Evolutionary conservation across 2,329 filamentous ascomycete species (phyloP).

Genomic region (Alternaria arborescens): DNA sequence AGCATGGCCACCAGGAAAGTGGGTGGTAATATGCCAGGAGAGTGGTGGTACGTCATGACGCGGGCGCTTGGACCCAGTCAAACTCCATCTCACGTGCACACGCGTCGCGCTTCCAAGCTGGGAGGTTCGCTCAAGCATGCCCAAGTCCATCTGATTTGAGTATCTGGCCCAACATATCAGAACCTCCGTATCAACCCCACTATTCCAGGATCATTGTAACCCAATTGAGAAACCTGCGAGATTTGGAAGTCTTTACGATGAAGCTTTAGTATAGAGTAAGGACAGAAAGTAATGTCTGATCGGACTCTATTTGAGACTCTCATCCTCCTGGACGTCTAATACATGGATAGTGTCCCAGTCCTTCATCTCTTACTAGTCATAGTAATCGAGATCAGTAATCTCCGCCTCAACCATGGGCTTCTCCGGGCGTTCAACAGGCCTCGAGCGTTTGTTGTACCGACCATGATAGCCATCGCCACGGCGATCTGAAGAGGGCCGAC

Average conservation of each 20-base stretch:
- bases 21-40: background rate
- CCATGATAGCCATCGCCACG: background rate
- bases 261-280: too few species aligned
- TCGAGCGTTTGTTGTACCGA: background rate
- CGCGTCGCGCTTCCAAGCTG: constrained; percentile 20
- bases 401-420: background rate
- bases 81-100: constrained; percentile 33
- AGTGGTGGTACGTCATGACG: constrained; percentile 30
- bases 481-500: background rate
- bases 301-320: background rate
- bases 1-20: background rate
- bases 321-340: background rate
- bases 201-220: background rate
- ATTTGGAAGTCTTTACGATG: background rate
- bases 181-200: background rate
- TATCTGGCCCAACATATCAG: background rate
- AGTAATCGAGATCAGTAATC: background rate
- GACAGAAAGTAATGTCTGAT: background rate
- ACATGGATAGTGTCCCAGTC: background rate
- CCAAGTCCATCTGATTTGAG: background rate
- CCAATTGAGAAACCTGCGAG: too few species aligned
- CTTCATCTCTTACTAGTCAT: background rate
- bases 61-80: constrained; percentile 22
- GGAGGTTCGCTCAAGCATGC: background rate
- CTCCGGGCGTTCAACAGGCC: background rate